Evolutionary conservation across 306 rosid species (phyloP).

Genomic region (Cucurbita pepo): DNA sequence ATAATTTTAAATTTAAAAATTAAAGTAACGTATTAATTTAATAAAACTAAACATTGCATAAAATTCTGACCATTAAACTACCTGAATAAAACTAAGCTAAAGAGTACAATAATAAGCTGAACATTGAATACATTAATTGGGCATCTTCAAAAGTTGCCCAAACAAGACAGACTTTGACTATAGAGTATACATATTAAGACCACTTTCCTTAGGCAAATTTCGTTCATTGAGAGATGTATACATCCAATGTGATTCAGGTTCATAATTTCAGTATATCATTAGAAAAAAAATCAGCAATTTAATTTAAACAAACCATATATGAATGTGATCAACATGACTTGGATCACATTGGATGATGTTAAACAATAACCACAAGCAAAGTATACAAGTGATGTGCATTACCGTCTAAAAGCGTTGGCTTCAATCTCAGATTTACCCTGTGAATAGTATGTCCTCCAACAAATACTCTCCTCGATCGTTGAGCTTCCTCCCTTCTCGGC

Average conservation of each 20-base stretch:
- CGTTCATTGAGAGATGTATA: too few relatives aligned
- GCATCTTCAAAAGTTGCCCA: too few relatives aligned
- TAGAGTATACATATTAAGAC: too few relatives aligned
- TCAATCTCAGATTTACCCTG: constrained; percentile 55
- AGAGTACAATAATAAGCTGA: too few relatives aligned
- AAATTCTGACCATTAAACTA: too few relatives aligned
- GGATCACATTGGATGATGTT: not conserved
- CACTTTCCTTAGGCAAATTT: too few relatives aligned
- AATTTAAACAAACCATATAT: not conserved
- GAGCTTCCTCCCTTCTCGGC: constrained; percentile 79
- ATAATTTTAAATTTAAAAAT: too few relatives aligned
- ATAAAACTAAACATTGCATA: too few relatives aligned
- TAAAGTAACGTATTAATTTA: too few relatives aligned
- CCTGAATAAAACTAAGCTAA: too few relatives aligned
- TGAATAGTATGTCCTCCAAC: constrained; percentile 76
- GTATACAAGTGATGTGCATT: constrained; percentile 3
- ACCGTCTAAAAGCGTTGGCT: constrained; percentile 66
- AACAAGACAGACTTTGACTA: too few relatives aligned
- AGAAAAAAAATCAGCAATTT: not conserved
- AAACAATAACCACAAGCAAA: not conserved
- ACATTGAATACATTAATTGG: too few relatives aligned
- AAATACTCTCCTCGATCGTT: constrained; percentile 88
- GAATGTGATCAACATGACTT: not conserved
- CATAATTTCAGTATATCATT: not conserved
- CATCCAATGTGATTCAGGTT: not conserved